Base-by-base conservation (phyloP, 208 protist genomes). In the Acanthamoeba triangularis region DNA sequence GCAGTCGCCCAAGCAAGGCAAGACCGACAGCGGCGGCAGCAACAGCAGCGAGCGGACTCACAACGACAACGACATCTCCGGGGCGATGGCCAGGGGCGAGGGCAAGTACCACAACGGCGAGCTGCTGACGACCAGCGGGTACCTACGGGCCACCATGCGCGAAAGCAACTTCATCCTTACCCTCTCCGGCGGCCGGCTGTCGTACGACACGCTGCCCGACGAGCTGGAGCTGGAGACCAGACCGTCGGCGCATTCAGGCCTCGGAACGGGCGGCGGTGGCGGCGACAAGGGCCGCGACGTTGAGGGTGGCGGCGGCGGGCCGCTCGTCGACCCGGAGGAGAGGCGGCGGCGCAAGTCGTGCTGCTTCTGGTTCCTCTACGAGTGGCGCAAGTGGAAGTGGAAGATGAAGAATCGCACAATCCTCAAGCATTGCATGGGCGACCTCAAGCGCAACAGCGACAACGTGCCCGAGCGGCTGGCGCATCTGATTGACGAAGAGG, bases 341-440 rank as follows among this genome's bases (percentile, higher is more conserved):
- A 11, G 13, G 80, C 18, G 49, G 33, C 80, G 80, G 52, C 41
- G 28, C 28, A 54, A 63, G 80, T 88, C 80, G 44, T 63, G 80
- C 80, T 88, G 80, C 47, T 88, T 47, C 52, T 88, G 80, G 80
- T 63, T 65, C 49, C 41, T 65, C 25, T 88, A 88, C 52, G 80
- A 88, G 80, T 88, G 80, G 80, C 80, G 80, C 44, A 88, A 88
- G 80, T 88, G 80, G 80, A 88, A 65, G 52, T 88, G 80, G 80
- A 88, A 88, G 80, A 88, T 88, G 80, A 88, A 88, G 80, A 88
- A 88, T 25, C 33, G 49, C 49, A 88, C 80, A 11, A 25, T 56
- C n/a, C 80, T 88, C n/a, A n/a, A 49, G 30, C 30, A 33, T 4
- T 65, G 49, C 14, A n/a, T 88, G 11, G 80, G 80, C 52, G 80